A percentile compares a stretch with the other conserved stretches of the same genome.
Evolutionary conservation across 208 protist species (phyloP).

Genomic region (Acanthamoeba triangularis): DNA sequence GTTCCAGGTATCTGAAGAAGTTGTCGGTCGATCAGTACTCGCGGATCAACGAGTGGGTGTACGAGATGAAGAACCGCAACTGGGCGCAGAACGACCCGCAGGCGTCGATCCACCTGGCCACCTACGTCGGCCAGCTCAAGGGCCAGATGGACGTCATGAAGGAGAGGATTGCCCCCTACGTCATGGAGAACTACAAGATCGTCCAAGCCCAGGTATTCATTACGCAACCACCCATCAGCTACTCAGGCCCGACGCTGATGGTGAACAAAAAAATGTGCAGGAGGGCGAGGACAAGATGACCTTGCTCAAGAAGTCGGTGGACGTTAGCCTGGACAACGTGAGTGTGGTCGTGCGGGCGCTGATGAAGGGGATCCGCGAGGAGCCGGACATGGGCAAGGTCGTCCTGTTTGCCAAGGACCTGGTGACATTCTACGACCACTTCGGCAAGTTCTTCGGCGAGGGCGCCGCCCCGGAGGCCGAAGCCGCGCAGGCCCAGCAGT

Average conservation of each 20-base stretch:
- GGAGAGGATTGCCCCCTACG: not conserved
- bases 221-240: too few relatives aligned
- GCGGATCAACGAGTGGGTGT: constrained; percentile 29
- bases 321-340: constrained; percentile 46
- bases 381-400: constrained; percentile 26
- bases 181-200: constrained; percentile 22
- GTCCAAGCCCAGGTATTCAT: not conserved
- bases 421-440: not conserved
- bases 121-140: constrained; percentile 14
- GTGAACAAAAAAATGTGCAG: not conserved
- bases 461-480: not conserved
- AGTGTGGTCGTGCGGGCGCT: not conserved
- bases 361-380: constrained; percentile 19
- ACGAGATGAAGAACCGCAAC: constrained; percentile 7
- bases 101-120: not conserved
- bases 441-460: constrained; percentile 11
- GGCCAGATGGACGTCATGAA: constrained; percentile 16
- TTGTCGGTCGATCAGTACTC: constrained; percentile 6
- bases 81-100: not conserved
- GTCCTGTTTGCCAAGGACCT: not conserved
- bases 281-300: constrained; percentile 1
- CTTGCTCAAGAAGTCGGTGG: not conserved
- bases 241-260: too few relatives aligned
- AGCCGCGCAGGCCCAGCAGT: not conserved
- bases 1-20: not conserved